Conservation (phyloP, 768 basidiomycete genomes). For the Amanita rubescens region DNA sequence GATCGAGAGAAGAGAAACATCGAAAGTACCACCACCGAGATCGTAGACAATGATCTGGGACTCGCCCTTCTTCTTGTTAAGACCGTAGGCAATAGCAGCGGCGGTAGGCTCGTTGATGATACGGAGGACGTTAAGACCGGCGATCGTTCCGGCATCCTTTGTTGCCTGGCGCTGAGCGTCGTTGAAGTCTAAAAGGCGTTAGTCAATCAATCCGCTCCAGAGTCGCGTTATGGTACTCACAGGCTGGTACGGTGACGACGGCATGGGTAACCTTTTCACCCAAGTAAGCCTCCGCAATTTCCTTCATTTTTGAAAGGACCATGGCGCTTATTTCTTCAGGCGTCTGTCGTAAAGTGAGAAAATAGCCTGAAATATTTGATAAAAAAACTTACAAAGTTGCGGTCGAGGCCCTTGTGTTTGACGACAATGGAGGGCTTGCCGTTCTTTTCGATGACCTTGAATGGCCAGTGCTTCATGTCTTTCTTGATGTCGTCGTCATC, state of each 20-base stretch:
- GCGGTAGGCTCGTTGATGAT: constrained; percentile 98
- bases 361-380: background rate
- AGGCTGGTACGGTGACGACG: constrained; percentile 96
- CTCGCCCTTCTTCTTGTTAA: constrained; percentile 93
- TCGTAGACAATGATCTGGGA: constrained; percentile 97
- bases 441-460: constrained; percentile 68
- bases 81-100: constrained; percentile 96
- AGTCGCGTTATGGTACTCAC: constrained; percentile 31
- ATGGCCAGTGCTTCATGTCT: constrained; percentile 90
- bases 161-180: constrained; percentile 99
- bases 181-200: constrained; percentile 93
- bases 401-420: constrained; percentile 67
- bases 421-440: constrained; percentile 80
- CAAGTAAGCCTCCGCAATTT: constrained; percentile 97
- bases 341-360: constrained; percentile 39
- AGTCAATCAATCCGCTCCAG: constrained; percentile 1
- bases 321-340: constrained; percentile 95
- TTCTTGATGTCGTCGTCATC: constrained; percentile 75
- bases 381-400: constrained; percentile 65
- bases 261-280: constrained; percentile 95
- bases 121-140: constrained; percentile 90
- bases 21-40: constrained; percentile 97
- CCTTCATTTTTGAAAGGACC: constrained; percentile 97
- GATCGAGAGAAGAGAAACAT: constrained; percentile 93
- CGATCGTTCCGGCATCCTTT: constrained; percentile 95